These are phyloP conservation scores for Ascosphaera pollenicola DNA, from an alignment of 2,329 filamentous ascomycete species.

Conservation along the genomic window DNA sequence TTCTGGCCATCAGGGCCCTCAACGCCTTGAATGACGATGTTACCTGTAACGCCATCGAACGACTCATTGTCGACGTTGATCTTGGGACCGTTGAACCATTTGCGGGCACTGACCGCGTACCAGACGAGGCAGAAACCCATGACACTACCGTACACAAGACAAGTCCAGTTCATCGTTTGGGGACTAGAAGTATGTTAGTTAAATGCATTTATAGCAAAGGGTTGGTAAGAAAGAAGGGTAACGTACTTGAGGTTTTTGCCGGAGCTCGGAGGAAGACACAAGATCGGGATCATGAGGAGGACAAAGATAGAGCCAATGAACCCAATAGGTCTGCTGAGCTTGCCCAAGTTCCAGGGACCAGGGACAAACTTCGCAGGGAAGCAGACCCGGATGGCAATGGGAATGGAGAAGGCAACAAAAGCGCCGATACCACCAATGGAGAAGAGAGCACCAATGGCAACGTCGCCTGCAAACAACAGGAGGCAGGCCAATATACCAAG, in stretches of 20 bases:
- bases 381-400: constrained; percentile 21
- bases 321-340: constrained; percentile 34
- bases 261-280: constrained; percentile 39
- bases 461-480: constrained; percentile 40
- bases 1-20: background rate
- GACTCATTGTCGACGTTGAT: constrained; percentile 37
- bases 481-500: constrained; percentile 39
- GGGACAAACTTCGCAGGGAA: too few relatives aligned
- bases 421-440: constrained; percentile 47
- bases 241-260: constrained; percentile 30
- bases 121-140: constrained; percentile 38
- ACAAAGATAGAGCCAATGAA: constrained; percentile 36
- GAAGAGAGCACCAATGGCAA: constrained; percentile 46
- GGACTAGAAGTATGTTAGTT: too few relatives aligned
- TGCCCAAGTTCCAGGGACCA: constrained; percentile 47
- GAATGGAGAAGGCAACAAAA: constrained; percentile 30
- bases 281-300: constrained; percentile 42
- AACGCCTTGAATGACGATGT: background rate
- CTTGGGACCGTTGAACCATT: constrained; percentile 50
- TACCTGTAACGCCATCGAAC: background rate
- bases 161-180: constrained; percentile 45
- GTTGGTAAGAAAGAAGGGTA: constrained; percentile 2
- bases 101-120: constrained; percentile 40
- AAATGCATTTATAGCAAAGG: background rate
- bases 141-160: constrained; percentile 40